Evolutionary conservation across 495 filamentous ascomycete genomes (phyloP).

Genomic region (Darksidea phi): DNA sequence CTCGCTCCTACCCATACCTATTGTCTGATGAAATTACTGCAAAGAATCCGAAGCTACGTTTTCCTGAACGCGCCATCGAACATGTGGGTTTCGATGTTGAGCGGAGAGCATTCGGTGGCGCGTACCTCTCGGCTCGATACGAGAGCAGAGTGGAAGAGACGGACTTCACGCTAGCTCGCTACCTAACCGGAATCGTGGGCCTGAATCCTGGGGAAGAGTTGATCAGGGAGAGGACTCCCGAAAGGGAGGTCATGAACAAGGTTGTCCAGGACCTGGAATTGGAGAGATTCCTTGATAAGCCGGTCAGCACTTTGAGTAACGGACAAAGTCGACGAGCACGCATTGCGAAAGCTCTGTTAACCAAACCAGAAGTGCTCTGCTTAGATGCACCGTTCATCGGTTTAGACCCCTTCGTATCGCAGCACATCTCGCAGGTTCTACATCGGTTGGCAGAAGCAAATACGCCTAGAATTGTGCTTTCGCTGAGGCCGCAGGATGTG

Average conservation of each 20-base stretch:
- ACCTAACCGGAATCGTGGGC: constrained; percentile 71
- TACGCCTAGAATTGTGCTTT: constrained; percentile 70
- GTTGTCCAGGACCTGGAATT: constrained; percentile 69
- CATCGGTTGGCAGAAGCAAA: constrained; percentile 60
- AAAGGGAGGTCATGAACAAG: constrained; percentile 53
- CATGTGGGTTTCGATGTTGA: constrained; percentile 74
- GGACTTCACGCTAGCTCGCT: constrained; percentile 80
- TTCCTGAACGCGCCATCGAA: constrained; percentile 64
- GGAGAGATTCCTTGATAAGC: constrained; percentile 65
- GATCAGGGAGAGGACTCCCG: constrained; percentile 44
- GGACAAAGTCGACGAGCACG: constrained; percentile 83
- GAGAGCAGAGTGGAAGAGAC: constrained; percentile 82
- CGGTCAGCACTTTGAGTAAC: constrained; percentile 85
- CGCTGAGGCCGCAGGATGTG: constrained; percentile 77
- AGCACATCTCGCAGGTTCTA: constrained; percentile 67
- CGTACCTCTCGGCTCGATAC: constrained; percentile 89
- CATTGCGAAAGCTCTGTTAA: constrained; percentile 81
- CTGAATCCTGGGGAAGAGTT: constrained; percentile 66
- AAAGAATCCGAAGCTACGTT: constrained; percentile 55
- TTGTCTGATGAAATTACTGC: constrained; percentile 58
- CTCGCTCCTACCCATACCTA: constrained; percentile 75
- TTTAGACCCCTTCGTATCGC: constrained; percentile 76
- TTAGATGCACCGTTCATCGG: constrained; percentile 98
- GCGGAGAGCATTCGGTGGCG: constrained; percentile 57
- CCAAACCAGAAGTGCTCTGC: constrained; percentile 73